Base-by-base conservation (phyloP, 805 yeast genomes). In the Saccharomycopsis sp. region DNA sequence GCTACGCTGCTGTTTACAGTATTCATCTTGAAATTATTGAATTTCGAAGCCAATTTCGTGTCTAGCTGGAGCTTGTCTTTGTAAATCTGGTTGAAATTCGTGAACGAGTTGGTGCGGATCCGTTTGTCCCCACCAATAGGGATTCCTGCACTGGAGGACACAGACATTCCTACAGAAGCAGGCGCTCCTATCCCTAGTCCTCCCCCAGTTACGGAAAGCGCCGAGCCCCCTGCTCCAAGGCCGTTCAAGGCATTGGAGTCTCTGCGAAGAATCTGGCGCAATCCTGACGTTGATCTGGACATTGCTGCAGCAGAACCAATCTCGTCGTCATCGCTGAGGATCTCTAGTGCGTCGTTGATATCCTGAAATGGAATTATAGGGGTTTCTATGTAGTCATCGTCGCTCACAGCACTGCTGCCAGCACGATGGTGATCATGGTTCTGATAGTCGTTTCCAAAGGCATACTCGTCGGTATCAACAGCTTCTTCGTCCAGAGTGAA, bases 361-460 rank as follows among this genome's bases (percentile, higher is more conserved):
- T 53, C 53, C 9, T 59, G 55, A 23, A 59, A 59, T 3, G 62
- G 62, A 53, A 59, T 53, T 3, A 55, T 50, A 2, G 62, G 62
- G 7, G 62, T 59, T 53, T 59, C 62, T 24, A 59, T 59, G 21
- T 57, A 59, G 24, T 59, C 62, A 14, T 54, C 60, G 18, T 53
- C 55, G 29, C 48, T 44, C 7, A 44, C 16, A 4, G 48, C 48
- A 44, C 48, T 44, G 21, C 48, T 44, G 4, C 21, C 48, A 12
- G 20, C 48, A 44, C 12, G 21, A 37, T 12, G 44, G 12, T 12
- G 15, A 12, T 12, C 12, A 12, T n/a, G 15, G 12, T n/a, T n/a
- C n/a, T n/a, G 12, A n/a, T 12, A 12, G n/a, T 37, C 44, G 21
- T 44, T 12, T n/a, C 48, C 48, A 44, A 44, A 16, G 21, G 18